A percentile compares a stretch with the other conserved stretches of the same genome.
phyloP scores from a whole-genome alignment of 257 asterid genomes.

The Penstemon eatonii region DNA sequence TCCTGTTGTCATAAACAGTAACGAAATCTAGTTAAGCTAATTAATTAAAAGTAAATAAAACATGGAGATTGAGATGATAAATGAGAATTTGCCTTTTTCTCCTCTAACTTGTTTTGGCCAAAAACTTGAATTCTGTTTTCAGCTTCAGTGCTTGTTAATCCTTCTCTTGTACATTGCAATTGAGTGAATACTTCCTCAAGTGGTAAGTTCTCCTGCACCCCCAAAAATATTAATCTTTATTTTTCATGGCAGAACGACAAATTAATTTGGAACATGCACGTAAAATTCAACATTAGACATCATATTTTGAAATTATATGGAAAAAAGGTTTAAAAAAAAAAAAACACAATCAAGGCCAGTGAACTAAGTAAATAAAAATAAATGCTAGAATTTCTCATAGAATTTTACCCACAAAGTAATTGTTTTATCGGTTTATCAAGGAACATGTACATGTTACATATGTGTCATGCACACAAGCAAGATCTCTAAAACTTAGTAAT shows the following conservation, averaged over 20 bases:
- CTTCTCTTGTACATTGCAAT: conserved; percentile 68
- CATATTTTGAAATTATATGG: not conserved
- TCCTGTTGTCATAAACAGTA: conserved; percentile 40
- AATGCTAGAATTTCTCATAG: no score
- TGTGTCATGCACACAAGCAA: not conserved
- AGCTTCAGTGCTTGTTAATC: conserved; percentile 62
- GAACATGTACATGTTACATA: not conserved
- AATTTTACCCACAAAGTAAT: no score
- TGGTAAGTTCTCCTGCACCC: conserved; percentile 68
- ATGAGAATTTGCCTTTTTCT: conserved; percentile 53
- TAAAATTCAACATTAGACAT: not conserved
- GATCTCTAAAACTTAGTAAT: not conserved
- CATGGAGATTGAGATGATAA: not conserved
- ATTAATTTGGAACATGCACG: no score
- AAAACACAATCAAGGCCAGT: not conserved
- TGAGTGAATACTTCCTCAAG: conserved; percentile 72
- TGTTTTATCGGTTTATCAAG: no score
- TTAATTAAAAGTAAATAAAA: not conserved
- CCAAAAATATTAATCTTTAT: not conserved
- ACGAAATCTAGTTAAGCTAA: not conserved
- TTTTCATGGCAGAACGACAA: not conserved
- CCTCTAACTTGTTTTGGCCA: conserved; percentile 90
- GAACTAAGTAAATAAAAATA: not conserved
- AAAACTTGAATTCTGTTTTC: conserved; percentile 57
- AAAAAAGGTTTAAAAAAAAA: not conserved